Conservation (phyloP, 768 basidiomycete species). For the Psilocybe subaeruginosa region DNA sequence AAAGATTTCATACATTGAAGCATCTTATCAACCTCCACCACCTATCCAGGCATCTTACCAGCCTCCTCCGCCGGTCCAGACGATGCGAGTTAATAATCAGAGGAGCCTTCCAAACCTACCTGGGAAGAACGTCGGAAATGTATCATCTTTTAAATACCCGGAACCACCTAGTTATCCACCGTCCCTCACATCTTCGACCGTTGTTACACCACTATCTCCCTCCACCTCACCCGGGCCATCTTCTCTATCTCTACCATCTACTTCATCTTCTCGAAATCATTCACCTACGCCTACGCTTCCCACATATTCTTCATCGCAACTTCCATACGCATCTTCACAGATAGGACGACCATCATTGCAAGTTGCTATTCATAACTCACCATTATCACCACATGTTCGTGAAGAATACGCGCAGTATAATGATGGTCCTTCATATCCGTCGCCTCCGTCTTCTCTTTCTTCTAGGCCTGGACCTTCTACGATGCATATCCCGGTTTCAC, state of each 20-base stretch:
- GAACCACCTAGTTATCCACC: slow-evolving; percentile 19
- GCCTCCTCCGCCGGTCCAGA: neutral
- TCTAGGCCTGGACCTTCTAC: slow-evolving; percentile 14
- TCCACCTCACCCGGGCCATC: slow-evolving; percentile 4
- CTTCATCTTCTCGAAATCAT: slow-evolving; percentile 7
- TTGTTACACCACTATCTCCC: neutral
- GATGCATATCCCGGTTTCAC: slow-evolving; percentile 1
- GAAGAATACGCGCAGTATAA: slow-evolving; percentile 10
- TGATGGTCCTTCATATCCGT: slow-evolving; percentile 3
- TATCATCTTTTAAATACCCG: slow-evolving; percentile 9
- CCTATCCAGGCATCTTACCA: slow-evolving; percentile 7
- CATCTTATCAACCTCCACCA: slow-evolving; percentile 27
- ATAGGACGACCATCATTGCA: slow-evolving; percentile 9
- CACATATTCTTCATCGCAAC: slow-evolving; percentile 15
- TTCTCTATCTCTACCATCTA: slow-evolving; percentile 6
- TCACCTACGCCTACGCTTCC: slow-evolving; percentile 20
- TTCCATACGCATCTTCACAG: neutral
- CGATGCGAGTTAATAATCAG: neutral
- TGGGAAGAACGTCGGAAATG: neutral
- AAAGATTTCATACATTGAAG: slow-evolving; percentile 22
- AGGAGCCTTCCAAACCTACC: neutral
- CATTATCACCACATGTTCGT: slow-evolving; percentile 1
- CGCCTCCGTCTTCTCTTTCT: slow-evolving; percentile 14
- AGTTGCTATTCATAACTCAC: slow-evolving; percentile 11
- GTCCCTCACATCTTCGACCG: slow-evolving; percentile 2